phyloP scores from a whole-genome alignment of 1,284 basidiomycete genomes.

The Heliocybe sulcata region DNA sequence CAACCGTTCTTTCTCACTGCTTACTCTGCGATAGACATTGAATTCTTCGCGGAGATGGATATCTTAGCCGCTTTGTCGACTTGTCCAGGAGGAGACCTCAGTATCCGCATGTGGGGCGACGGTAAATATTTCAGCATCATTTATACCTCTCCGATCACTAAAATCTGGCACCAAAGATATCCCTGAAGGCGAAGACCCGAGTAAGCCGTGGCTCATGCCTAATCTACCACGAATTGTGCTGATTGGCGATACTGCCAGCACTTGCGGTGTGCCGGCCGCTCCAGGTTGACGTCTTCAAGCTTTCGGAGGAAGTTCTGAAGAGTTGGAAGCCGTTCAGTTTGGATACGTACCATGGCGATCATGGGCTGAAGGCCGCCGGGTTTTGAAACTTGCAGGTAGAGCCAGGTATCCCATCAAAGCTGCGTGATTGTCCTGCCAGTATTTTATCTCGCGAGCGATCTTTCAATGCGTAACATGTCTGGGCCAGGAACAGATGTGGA shows the following conservation, averaged over 20 bases:
- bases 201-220: not conserved
- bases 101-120: conserved; percentile 7
- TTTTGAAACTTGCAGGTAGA: not conserved
- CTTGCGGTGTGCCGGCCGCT: conserved; percentile 5
- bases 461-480: too few species aligned
- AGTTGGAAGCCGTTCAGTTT: conserved; percentile 4
- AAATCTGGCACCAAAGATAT: not conserved
- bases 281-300: conserved; percentile 6
- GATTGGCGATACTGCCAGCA: not conserved
- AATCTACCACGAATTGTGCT: not conserved
- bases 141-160: not conserved
- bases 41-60: conserved; percentile 9
- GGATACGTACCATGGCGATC: conserved; percentile 4
- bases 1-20: not conserved
- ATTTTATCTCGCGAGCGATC: too few species aligned
- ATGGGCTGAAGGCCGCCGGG: conserved; percentile 5
- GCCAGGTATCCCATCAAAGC: too few species aligned
- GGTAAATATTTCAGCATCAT: not conserved
- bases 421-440: too few species aligned
- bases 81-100: conserved; percentile 8
- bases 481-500: too few species aligned
- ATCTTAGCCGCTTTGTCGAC: conserved; percentile 7
- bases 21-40: conserved; percentile 4
- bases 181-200: conserved; percentile 5
- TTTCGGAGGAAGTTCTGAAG: conserved; percentile 1